Percentiles rank a stretch among this genome's conserved stretches.
These are phyloP conservation scores for Phaeodactylum tricornutum DNA, from an alignment of 108 stramenopile genomes.

Conservation along the genomic window DNA sequence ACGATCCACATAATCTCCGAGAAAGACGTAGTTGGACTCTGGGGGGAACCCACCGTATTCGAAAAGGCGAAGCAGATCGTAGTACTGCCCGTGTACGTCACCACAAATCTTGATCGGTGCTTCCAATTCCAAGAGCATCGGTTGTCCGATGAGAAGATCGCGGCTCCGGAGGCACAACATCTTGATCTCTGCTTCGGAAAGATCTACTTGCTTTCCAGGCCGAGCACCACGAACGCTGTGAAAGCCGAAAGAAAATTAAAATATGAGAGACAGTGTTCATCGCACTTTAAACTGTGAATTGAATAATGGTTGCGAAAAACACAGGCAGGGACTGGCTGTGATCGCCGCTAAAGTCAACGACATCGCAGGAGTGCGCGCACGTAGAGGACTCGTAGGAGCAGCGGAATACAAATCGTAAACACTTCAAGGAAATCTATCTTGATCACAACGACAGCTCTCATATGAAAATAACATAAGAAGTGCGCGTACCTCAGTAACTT, in stretches of 20 bases:
- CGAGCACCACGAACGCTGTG: conserved; percentile 76
- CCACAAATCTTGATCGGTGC: conserved; percentile 99
- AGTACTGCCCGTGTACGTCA: conserved; percentile 95
- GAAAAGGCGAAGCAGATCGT: conserved; percentile 94
- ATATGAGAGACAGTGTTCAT: too few relatives aligned
- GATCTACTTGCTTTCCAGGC: conserved; percentile 84
- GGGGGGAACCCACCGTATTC: conserved; percentile 98
- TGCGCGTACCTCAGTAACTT: conserved; percentile 63
- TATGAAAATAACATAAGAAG: too few relatives aligned
- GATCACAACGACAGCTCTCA: too few relatives aligned
- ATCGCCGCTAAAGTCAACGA: too few relatives aligned
- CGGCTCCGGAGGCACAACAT: conserved; percentile 88
- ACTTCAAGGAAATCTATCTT: too few relatives aligned
- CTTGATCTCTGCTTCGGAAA: conserved; percentile 87
- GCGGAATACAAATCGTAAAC: too few relatives aligned
- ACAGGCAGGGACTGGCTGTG: too few relatives aligned
- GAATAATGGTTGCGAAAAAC: too few relatives aligned
- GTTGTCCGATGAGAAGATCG: conserved; percentile 91
- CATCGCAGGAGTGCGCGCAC: too few relatives aligned
- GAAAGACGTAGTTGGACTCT: conserved; percentile 93
- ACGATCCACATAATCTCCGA: conserved; percentile 98
- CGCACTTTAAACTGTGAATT: too few relatives aligned
- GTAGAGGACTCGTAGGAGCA: too few relatives aligned
- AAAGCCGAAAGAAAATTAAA: too few relatives aligned
- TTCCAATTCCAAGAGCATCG: conserved; percentile 97